phyloP scores from a whole-genome alignment of 352 stramenopile genomes.

The Pythium plurisporium region DNA sequence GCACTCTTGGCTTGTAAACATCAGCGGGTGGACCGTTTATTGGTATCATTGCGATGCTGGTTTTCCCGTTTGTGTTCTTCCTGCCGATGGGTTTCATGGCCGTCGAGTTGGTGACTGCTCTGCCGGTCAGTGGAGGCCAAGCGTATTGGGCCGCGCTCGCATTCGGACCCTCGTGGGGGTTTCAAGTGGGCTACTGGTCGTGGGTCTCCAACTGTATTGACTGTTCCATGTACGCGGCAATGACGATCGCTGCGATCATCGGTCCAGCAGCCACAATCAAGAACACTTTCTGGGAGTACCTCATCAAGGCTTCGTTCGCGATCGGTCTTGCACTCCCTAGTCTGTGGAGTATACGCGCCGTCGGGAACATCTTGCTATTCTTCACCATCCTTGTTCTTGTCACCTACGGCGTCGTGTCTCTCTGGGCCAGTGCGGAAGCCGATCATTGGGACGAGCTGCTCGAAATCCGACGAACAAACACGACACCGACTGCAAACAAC shows the following conservation, averaged over 20 bases:
- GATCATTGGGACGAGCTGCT: conserved; percentile 32
- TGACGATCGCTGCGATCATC: conserved; percentile 31
- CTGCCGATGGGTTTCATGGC: conserved; percentile 43
- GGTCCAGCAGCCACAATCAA: conserved; percentile 6
- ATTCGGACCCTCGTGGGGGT: conserved; percentile 62
- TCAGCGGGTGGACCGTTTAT: conserved; percentile 38
- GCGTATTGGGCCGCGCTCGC: conserved; percentile 66
- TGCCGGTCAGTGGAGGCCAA: conserved; percentile 46
- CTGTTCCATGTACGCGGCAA: conserved; percentile 62
- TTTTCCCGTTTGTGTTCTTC: conserved; percentile 45
- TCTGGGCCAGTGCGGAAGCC: conserved; percentile 33
- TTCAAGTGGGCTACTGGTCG: conserved; percentile 78
- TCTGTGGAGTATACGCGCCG: conserved; percentile 37
- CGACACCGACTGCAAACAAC: conserved; percentile 3
- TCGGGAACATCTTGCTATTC: conserved; percentile 29
- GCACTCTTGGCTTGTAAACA: no score
- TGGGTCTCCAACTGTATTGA: conserved; percentile 80
- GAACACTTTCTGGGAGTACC: conserved; percentile 37
- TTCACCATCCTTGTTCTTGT: conserved; percentile 33
- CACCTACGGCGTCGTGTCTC: conserved; percentile 33
- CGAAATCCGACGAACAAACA: conserved; percentile 28
- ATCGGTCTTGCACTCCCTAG: conserved; percentile 44
- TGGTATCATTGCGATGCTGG: conserved; percentile 29
- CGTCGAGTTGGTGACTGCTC: conserved; percentile 41
- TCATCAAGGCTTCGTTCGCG: conserved; percentile 37